A percentile compares a stretch with the other conserved stretches of the same genome.
Evolutionary conservation across 2,329 filamentous ascomycete species (phyloP).

Genomic region (Penicillium aurantiogriseum): DNA sequence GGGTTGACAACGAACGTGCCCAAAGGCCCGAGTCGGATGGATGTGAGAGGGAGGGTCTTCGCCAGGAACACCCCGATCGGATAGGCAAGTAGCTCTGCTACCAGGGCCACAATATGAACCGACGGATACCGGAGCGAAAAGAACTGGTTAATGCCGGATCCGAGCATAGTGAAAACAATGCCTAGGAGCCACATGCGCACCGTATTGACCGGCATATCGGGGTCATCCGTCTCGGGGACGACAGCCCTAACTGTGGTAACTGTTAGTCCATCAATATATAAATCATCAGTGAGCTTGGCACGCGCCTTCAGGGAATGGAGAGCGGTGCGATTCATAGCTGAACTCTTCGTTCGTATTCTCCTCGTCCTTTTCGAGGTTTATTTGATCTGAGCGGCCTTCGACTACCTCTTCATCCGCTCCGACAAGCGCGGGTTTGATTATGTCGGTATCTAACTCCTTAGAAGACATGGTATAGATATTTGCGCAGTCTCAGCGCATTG

Average conservation of each 20-base stretch:
- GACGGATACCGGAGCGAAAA: slow-evolving; percentile 50
- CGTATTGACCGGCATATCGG: slow-evolving; percentile 29
- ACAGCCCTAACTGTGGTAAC: slow-evolving; percentile 22
- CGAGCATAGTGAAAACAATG: slow-evolving; percentile 43
- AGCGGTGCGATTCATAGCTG: slow-evolving; percentile 27
- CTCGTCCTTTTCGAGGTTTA: not conserved
- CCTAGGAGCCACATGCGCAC: slow-evolving; percentile 47
- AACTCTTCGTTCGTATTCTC: slow-evolving; percentile 20
- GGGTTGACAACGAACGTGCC: slow-evolving; percentile 38
- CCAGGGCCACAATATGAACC: slow-evolving; percentile 47
- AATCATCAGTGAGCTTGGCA: not conserved
- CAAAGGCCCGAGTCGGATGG: slow-evolving; percentile 21
- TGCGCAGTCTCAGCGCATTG: not conserved
- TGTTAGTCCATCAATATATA: not conserved
- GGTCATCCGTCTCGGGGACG: slow-evolving; percentile 32
- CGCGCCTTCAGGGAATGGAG: slow-evolving; percentile 27
- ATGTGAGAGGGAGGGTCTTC: slow-evolving; percentile 40
- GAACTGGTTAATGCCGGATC: slow-evolving; percentile 50
- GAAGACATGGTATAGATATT: not conserved
- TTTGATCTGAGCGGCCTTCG: not conserved
- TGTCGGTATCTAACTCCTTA: not conserved
- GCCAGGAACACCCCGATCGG: slow-evolving; percentile 45
- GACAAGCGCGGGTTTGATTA: not conserved
- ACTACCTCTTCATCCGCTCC: not conserved
- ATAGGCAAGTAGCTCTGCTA: slow-evolving; percentile 47